Conservation (phyloP, 2,329 filamentous ascomycete species). For the Didymosphaeria variabile region DNA sequence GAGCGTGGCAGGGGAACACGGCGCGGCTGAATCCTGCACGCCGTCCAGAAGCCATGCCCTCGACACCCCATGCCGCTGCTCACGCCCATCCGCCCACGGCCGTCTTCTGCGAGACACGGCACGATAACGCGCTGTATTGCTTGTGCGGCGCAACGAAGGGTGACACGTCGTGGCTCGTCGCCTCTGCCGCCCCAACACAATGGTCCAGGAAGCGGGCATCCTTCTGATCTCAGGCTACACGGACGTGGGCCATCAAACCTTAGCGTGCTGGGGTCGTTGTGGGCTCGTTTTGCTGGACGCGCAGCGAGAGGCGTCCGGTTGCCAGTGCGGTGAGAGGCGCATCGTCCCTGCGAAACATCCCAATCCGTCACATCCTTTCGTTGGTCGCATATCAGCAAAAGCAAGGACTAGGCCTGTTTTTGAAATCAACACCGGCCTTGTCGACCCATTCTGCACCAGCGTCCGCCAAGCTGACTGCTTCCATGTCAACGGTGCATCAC, state of each 20-base stretch:
- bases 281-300: slow-evolving; percentile 1
- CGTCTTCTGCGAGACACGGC: neutral
- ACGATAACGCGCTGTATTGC: neutral
- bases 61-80: too few species aligned
- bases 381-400: slow-evolving; percentile 1
- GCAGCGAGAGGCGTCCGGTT: neutral
- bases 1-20: neutral
- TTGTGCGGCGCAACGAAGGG: neutral
- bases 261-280: slow-evolving; percentile 3
- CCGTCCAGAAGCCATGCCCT: too few species aligned
- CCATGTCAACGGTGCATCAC: neutral
- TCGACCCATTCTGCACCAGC: slow-evolving; percentile 2
- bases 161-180: slow-evolving; percentile 1
- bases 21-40: slow-evolving; percentile 9
- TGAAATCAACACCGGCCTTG: neutral
- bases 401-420: neutral
- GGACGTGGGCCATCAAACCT: slow-evolving; percentile 3
- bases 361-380: slow-evolving; percentile 4
- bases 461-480: neutral
- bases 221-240: neutral
- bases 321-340: slow-evolving; percentile 9
- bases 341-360: neutral
- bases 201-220: slow-evolving; percentile 4
- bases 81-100: neutral
- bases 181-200: slow-evolving; percentile 1